Percentiles rank a stretch among this genome's conserved stretches.
phyloP scores from a whole-genome alignment of 495 filamentous ascomycete genomes.

The Aspergillus asperescens region DNA sequence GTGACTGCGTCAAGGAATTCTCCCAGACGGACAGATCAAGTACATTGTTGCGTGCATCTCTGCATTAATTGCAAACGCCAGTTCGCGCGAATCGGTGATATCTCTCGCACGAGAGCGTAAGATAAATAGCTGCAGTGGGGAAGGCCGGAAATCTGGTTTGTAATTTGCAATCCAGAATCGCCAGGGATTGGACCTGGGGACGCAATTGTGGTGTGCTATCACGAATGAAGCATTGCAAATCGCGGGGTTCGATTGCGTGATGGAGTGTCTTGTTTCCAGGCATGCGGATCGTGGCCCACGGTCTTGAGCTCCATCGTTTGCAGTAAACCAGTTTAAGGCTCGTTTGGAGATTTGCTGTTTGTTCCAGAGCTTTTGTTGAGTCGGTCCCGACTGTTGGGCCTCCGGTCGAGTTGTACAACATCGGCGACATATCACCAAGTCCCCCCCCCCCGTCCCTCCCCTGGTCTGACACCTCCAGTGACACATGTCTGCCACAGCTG shows the following conservation, averaged over 20 bases:
- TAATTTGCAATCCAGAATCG: not conserved
- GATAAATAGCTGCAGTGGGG: not conserved
- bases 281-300: too few relatives aligned
- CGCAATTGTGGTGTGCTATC: not conserved
- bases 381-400: too few relatives aligned
- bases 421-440: too few relatives aligned
- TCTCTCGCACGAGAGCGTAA: slow-evolving; percentile 9
- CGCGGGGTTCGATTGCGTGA: slow-evolving; percentile 41
- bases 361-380: too few relatives aligned
- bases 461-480: not conserved
- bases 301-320: too few relatives aligned
- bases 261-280: too few relatives aligned
- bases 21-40: too few relatives aligned
- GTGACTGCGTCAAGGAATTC: too few relatives aligned
- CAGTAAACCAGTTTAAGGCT: too few relatives aligned
- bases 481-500: slow-evolving; percentile 6
- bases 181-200: not conserved
- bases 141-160: not conserved
- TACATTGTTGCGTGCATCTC: not conserved
- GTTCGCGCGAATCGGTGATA: slow-evolving; percentile 2
- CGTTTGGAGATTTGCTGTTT: too few relatives aligned
- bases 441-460: too few relatives aligned
- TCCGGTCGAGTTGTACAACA: too few relatives aligned
- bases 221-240: slow-evolving; percentile 27
- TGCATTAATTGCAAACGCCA: slow-evolving; percentile 5